Evolutionary conservation across 768 basidiomycete genomes (phyloP), one percentile per base, ranked within the genome.

Genomic region (Mycena belliarum): DNA sequence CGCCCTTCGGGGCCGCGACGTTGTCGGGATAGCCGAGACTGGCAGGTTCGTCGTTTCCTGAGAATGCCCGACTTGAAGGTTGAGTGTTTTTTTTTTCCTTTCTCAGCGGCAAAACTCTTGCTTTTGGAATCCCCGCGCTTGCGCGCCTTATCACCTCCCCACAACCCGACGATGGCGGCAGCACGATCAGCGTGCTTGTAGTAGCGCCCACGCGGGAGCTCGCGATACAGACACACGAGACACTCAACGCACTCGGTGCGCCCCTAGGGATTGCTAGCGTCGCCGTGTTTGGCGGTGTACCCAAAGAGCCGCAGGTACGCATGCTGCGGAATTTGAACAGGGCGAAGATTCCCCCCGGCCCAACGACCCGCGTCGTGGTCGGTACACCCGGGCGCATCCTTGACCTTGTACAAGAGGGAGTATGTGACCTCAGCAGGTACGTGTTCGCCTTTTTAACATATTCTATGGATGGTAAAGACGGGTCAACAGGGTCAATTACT

Each of bases 11-110:
- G 90, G 90, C 0, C 78, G 78, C n/a, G 92, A 98, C 70, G 91
- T 96, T 0, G 87, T 98, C 28, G 96, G 96, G 47, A 93, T 98
- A 59, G 95, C 96, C 8, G 95, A 98, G 77, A 98, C 96, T 2
- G 96, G 96, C 65, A 91, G 86, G 88, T 85, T 60, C 33, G 75
- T 57, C 12, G 33, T 8, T 18, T 32, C 28, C 21, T 21, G 46
- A 37, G 29, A 7, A 47, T 55, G 23, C 24, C 57, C 21, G 48
- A 37, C 35, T 37, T 26, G 50, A 40, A 35, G 21, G 24, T 20
- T 49, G 15, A 32, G 32, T 32, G 53, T 45, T 25, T 50, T 37
- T 32, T 48, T 51, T 49, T 58, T n/a, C n/a, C n/a, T 53, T 64
- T 32, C 21, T 45, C 62, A 93, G 92, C 67, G 97, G 97, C 15